phyloP scores from a whole-genome alignment of 2,329 filamentous ascomycete species.

The Penicillium sp. region DNA sequence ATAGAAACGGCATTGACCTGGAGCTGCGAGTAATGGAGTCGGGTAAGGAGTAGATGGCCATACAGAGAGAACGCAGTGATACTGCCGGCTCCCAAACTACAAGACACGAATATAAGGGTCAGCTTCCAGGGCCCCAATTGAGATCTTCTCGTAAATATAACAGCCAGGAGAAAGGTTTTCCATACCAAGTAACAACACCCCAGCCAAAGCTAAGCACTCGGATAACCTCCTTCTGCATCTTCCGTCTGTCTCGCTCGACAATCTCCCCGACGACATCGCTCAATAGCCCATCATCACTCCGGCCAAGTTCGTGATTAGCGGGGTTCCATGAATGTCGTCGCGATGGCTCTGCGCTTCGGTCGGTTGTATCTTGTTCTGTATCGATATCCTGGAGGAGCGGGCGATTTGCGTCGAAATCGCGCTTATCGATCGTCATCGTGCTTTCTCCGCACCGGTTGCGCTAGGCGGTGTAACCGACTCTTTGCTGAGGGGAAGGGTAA shows the following conservation, averaged over 20 bases:
- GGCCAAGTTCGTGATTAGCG: constrained; percentile 17
- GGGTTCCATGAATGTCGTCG: constrained; percentile 19
- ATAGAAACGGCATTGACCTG: constrained; percentile 91
- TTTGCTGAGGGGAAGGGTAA: neutral
- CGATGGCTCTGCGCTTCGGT: constrained; percentile 29
- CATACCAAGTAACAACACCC: constrained; percentile 60
- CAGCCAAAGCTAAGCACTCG: constrained; percentile 60
- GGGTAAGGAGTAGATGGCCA: constrained; percentile 82
- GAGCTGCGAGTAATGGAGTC: constrained; percentile 83
- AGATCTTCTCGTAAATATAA: neutral
- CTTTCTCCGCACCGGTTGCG: constrained; percentile 9
- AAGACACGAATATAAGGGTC: constrained; percentile 4
- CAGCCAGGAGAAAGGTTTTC: neutral
- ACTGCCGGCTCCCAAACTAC: constrained; percentile 76
- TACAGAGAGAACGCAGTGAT: constrained; percentile 94
- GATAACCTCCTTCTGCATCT: constrained; percentile 53
- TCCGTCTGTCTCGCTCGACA: constrained; percentile 56
- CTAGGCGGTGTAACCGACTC: neutral
- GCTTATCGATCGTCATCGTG: constrained; percentile 44
- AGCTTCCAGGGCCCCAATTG: neutral
- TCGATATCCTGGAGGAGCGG: constrained; percentile 29
- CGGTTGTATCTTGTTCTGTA: constrained; percentile 10
- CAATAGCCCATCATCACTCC: constrained; percentile 50
- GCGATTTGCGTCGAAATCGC: constrained; percentile 49
- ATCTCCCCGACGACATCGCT: constrained; percentile 62